Base-by-base conservation (phyloP, 805 yeast species). In the Helenozyma baotianmanensis region DNA sequence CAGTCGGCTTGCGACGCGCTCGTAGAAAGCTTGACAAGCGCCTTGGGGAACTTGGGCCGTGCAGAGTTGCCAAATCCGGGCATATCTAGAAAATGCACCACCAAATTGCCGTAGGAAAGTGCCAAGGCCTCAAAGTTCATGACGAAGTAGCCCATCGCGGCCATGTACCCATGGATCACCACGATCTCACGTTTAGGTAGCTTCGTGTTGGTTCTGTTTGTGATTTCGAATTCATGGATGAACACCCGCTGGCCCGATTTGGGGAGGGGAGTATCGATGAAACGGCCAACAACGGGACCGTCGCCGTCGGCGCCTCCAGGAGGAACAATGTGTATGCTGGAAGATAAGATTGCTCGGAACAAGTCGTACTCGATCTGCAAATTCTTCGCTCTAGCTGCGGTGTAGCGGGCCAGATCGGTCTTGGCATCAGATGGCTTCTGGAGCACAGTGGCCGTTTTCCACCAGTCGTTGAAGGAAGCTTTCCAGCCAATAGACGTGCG, bases 61-160 rank as follows among this genome's bases (percentile, higher is more conserved):
- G 66, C 59, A 11, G 68, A 62, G 33, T 65, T 65, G 6, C 71
- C 71, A 39, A 64, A 65, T 3, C 71, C 71, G 4, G 68, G 66
- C 42, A 64, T 36, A 33, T 65, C 71, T 24, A 65, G 53, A n/a
- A 62, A 52, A 40, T 65, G 71, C 11, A 65, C 41, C 8, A 50
- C 45, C n/a, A 62, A 17, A 6, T 66, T 63, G 3, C 60, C 58
- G 30, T 48, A 50, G 4, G 58, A 39, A 23, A 48, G 47, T 14
- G 57, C 47, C n/a, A 64, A 35, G 3, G 38, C 39, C 36, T 62
- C 70, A 16, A 62, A 45, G 32, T 64, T 65, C 42, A 62, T 62
- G 32, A 64, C 48, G 32, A 62, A 64, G 42, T 56, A 65, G 4
- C 70, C 71, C 38, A 59, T 44, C 2, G 71, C 69, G 2, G 71